Conservation (phyloP, 805 yeast genomes). For the Tetrapisispora phaffii region DNA sequence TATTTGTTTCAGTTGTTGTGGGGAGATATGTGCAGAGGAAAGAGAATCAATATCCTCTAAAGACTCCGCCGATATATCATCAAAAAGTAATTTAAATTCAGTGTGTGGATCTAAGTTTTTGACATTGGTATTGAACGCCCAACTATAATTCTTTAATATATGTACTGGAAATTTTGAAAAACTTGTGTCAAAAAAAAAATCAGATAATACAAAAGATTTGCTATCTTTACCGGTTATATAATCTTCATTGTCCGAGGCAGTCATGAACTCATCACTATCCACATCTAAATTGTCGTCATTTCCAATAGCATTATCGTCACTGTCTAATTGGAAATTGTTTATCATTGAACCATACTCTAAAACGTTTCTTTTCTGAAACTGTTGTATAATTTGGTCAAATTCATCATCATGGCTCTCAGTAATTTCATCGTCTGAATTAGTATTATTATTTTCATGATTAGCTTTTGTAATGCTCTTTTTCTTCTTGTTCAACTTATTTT, state of each 20-base stretch:
- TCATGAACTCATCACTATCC: conserved; percentile 29
- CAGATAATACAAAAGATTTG: conserved; percentile 27
- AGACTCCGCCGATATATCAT: conserved; percentile 56
- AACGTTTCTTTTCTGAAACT: conserved; percentile 28
- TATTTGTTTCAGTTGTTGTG: conserved; percentile 57
- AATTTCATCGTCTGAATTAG: conserved; percentile 3
- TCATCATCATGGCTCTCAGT: conserved; percentile 38
- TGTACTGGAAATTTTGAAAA: conserved; percentile 17
- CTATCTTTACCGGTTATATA: conserved; percentile 11
- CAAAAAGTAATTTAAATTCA: conserved; percentile 62
- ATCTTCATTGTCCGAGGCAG: conserved; percentile 31
- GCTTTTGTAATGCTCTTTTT: conserved; percentile 10
- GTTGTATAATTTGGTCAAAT: conserved; percentile 44
- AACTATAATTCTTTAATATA: conserved; percentile 5
- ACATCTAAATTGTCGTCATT: conserved; percentile 15
- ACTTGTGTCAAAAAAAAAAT: conserved; percentile 22
- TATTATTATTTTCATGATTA: neutral
- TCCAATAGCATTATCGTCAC: conserved; percentile 22
- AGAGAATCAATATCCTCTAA: conserved; percentile 68
- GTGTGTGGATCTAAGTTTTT: conserved; percentile 62
- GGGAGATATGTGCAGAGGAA: conserved; percentile 58
- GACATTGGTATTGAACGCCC: conserved; percentile 18
- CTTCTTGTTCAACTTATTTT: conserved; percentile 14
- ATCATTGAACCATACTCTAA: conserved; percentile 8
- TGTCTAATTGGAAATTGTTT: conserved; percentile 5